Base-by-base conservation (phyloP, 108 stramenopile species). In the Skeletonema potamos region DNA sequence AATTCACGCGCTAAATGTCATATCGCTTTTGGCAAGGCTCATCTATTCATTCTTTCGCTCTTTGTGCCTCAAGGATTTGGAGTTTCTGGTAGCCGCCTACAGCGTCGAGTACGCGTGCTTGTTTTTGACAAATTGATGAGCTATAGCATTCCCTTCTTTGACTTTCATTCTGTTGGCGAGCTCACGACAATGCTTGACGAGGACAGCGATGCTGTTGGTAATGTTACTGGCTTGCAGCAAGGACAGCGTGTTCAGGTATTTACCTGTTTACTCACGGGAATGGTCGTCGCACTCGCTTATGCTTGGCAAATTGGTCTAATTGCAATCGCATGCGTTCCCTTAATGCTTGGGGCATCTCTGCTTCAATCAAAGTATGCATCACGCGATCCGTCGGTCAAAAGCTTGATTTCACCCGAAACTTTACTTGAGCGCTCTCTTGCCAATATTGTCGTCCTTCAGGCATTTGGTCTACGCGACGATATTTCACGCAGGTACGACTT, bases 381-480 rank as follows among this genome's bases (percentile, higher is more conserved):
- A 46, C 64, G 62, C 10, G 58, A 57, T 15, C 32, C 39, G 15
- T 20, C 26, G 12, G 20, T 43, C 22, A 12, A 64, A 8, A 44
- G 37, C 12, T 10, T 29, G 6, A 51, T 51, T 13, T 41, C 34
- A 3, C 65, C 77, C 26, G 71, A 71, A 13, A 78, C 77, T 2
- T 32, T 78, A 12, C 41, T 78, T 1, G 77, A 78, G 41, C 41
- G 72, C 8, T 41, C 64, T 8, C 62, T 78, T 59, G 62, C 48
- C 2, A 36, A 72, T 22, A 78, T 78, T 37, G 44, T 67, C 36
- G 65, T 91, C 7, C 28, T 78, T 10, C 84, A 82, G 27, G 70
- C 84, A 51, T 86, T 74, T 54, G 81, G 73, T 39, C 65, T 88
- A 10, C 72, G 84, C 27, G 46, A 61, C 0, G 58, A 65, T 55